Percentiles rank a stretch among this genome's conserved stretches.
Evolutionary conservation across 1,284 basidiomycete species (phyloP).

Genomic region (Inonotus hispidus): DNA sequence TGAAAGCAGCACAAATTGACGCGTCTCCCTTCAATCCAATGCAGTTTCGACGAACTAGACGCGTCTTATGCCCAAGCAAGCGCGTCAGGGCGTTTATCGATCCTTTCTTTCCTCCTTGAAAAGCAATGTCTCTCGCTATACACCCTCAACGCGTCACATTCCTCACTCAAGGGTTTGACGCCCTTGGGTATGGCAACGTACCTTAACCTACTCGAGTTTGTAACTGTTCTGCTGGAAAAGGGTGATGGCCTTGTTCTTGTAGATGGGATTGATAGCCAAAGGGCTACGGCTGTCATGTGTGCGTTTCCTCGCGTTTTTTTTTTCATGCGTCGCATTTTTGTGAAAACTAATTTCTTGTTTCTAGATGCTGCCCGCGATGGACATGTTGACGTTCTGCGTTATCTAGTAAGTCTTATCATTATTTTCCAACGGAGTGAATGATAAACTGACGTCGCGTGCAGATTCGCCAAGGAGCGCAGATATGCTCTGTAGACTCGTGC

Average conservation of each 20-base stretch:
- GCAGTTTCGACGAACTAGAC: constrained; percentile 61
- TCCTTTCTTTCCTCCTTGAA: constrained; percentile 46
- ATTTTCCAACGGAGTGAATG: constrained; percentile 11
- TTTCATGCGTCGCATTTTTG: background rate
- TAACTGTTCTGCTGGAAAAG: constrained; percentile 52
- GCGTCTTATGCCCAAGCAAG: constrained; percentile 53
- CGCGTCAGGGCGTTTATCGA: constrained; percentile 40
- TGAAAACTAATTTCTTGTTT: constrained; percentile 12
- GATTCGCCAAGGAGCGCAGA: constrained; percentile 64
- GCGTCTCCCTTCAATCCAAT: background rate
- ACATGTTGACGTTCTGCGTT: constrained; percentile 52
- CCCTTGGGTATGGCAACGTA: constrained; percentile 71
- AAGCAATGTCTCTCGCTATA: constrained; percentile 55
- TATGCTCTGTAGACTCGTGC: constrained; percentile 63
- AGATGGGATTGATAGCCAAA: constrained; percentile 63
- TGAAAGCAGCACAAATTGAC: background rate
- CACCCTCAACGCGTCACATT: constrained; percentile 63
- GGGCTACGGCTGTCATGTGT: constrained; percentile 77
- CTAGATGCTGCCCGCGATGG: constrained; percentile 71
- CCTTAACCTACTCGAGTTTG: constrained; percentile 55
- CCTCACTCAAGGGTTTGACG: constrained; percentile 61
- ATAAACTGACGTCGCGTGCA: constrained; percentile 24
- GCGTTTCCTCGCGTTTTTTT: constrained; percentile 29
- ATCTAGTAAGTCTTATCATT: constrained; percentile 43
- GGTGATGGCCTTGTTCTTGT: constrained; percentile 58